phyloP scores from a whole-genome alignment of 345 rosid species.

The Eucalyptus camaldulensis region DNA sequence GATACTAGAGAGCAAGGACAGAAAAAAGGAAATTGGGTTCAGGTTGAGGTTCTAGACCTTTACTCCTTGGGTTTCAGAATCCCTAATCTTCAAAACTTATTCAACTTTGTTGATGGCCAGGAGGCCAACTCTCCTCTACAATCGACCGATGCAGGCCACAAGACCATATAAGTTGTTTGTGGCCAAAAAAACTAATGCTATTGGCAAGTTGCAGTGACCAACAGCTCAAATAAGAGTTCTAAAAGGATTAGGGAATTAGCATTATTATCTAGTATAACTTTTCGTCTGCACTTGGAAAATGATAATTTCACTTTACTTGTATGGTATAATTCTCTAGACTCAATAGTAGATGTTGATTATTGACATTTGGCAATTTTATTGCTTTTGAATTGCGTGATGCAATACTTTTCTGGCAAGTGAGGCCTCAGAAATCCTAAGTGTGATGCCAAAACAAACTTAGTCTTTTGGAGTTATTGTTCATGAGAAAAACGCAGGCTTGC shows the following conservation, averaged over 20 bases:
- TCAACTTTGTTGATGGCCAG: neutral
- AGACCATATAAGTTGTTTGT: neutral
- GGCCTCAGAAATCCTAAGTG: neutral
- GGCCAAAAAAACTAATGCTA: neutral
- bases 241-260: neutral
- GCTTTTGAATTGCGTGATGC: neutral
- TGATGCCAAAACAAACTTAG: neutral
- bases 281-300: neutral
- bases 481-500: neutral
- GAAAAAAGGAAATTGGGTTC: neutral
- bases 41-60: neutral
- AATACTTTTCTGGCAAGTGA: neutral
- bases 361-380: neutral
- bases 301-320: neutral
- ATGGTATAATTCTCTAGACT: neutral
- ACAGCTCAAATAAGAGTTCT: neutral
- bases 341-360: neutral
- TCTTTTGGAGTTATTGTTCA: neutral
- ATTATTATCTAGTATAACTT: neutral
- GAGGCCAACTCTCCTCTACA: neutral
- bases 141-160: neutral
- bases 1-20: neutral
- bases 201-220: neutral
- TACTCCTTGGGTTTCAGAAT: neutral
- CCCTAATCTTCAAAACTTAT: neutral